Evolutionary conservation across 1,284 basidiomycete species (phyloP).

Genomic region (Amylostereum areolatum): DNA sequence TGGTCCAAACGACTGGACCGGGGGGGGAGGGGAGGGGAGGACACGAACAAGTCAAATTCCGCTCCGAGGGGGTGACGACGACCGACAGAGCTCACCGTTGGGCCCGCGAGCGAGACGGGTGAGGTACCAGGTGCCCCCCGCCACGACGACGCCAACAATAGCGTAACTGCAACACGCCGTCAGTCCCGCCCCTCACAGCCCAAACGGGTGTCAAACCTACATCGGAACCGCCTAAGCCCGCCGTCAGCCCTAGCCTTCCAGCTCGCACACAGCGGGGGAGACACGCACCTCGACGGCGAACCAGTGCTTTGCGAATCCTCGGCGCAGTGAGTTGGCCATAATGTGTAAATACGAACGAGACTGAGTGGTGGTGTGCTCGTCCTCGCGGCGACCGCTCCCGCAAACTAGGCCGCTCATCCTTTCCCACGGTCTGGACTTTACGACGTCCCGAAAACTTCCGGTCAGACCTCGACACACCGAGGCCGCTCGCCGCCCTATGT

Average conservation of each 20-base stretch:
- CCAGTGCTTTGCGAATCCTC: constrained; percentile 65
- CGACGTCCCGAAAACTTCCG: neutral
- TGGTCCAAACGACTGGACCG: constrained; percentile 69
- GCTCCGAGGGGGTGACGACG: neutral
- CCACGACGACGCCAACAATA: constrained; percentile 60
- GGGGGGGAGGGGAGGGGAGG: constrained; percentile 1
- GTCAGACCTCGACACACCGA: no score
- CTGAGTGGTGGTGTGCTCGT: neutral
- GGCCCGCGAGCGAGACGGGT: constrained; percentile 67
- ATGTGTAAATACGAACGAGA: constrained; percentile 8
- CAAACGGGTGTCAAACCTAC: no score
- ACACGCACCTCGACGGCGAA: constrained; percentile 70
- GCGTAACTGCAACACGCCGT: constrained; percentile 46
- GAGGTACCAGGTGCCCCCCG: constrained; percentile 69
- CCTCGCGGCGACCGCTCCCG: no score
- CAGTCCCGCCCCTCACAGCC: neutral
- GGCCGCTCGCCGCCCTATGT: no score
- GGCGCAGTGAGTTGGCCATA: constrained; percentile 26
- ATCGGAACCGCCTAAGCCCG: constrained; percentile 64
- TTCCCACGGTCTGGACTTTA: constrained; percentile 2
- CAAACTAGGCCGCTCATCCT: no score
- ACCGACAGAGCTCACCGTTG: constrained; percentile 41
- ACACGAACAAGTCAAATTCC: constrained; percentile 2
- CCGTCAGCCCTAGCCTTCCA: no score
- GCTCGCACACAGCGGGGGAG: neutral